Conservation (phyloP, 202 grass and related monocot genomes). For the Miscanthus sacchariflorus region DNA sequence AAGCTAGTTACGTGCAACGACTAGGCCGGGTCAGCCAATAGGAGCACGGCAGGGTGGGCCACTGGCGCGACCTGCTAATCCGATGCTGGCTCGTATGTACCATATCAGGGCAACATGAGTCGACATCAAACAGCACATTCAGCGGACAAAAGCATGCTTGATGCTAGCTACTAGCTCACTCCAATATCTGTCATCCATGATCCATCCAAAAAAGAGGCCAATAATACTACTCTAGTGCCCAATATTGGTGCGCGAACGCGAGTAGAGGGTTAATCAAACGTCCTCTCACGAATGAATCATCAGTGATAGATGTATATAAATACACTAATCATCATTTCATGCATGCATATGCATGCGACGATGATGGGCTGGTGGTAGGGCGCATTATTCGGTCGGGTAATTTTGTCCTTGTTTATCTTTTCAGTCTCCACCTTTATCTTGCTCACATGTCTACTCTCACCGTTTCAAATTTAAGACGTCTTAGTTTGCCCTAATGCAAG, state of each 20-base stretch:
- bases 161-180: constrained; percentile 13
- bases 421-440: not conserved
- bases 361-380: not conserved
- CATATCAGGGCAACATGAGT: constrained; percentile 52
- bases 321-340: not conserved
- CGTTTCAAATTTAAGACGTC: too few relatives aligned
- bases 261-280: constrained; percentile 39
- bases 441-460: not conserved
- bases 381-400: not conserved
- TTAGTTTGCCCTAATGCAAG: too few relatives aligned
- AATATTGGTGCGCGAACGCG: not conserved
- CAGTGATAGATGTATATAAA: not conserved
- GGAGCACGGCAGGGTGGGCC: constrained; percentile 23
- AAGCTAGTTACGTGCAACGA: not conserved
- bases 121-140: constrained; percentile 41
- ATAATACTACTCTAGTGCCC: not conserved
- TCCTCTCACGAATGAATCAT: constrained; percentile 34
- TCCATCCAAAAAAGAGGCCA: not conserved
- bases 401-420: too few relatives aligned
- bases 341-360: not conserved
- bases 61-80: constrained; percentile 45
- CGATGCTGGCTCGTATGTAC: constrained; percentile 29
- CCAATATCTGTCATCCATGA: constrained; percentile 2
- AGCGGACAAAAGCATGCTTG: constrained; percentile 33
- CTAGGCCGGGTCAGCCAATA: not conserved